Conservation (phyloP, 148 eudicot genomes). For the Rhododendron kiyosumense region DNA sequence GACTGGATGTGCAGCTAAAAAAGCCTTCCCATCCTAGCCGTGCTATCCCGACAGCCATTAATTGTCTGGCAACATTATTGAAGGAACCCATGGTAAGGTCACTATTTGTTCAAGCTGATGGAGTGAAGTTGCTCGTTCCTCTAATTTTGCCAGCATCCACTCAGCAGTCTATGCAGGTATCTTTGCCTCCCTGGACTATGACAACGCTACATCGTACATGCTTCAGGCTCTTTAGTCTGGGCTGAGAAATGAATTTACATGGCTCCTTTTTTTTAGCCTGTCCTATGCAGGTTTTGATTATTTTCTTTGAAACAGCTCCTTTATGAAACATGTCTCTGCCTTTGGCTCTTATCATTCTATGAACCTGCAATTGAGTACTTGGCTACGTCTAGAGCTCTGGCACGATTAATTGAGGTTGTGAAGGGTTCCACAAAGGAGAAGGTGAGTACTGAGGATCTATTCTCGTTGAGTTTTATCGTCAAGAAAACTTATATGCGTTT, state of each 20-base stretch:
- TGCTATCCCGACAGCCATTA: constrained; percentile 68
- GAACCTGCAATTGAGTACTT: constrained; percentile 91
- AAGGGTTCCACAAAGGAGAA: constrained; percentile 93
- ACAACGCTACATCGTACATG: background rate
- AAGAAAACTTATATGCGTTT: background rate
- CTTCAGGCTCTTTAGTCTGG: background rate
- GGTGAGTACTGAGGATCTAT: constrained; percentile 30
- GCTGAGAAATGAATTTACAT: background rate
- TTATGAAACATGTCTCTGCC: constrained; percentile 90
- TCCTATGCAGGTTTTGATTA: constrained; percentile 12
- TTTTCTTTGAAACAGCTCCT: constrained; percentile 61
- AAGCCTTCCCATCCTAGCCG: constrained; percentile 84
- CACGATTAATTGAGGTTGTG: constrained; percentile 79
- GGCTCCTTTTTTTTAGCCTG: background rate
- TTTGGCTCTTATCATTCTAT: constrained; percentile 89
- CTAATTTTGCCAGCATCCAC: constrained; percentile 83
- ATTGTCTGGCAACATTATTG: constrained; percentile 69
- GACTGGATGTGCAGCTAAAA: constrained; percentile 61
- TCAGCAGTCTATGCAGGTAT: constrained; percentile 92
- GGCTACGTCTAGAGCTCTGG: constrained; percentile 77
- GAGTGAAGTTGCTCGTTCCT: constrained; percentile 90
- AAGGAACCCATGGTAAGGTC: constrained; percentile 90
- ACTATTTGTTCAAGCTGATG: constrained; percentile 89
- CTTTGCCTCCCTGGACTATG: background rate
- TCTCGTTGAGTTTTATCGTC: background rate